Conservation (phyloP, 2,329 filamentous ascomycete species). For the Aspergillus hortae region DNA sequence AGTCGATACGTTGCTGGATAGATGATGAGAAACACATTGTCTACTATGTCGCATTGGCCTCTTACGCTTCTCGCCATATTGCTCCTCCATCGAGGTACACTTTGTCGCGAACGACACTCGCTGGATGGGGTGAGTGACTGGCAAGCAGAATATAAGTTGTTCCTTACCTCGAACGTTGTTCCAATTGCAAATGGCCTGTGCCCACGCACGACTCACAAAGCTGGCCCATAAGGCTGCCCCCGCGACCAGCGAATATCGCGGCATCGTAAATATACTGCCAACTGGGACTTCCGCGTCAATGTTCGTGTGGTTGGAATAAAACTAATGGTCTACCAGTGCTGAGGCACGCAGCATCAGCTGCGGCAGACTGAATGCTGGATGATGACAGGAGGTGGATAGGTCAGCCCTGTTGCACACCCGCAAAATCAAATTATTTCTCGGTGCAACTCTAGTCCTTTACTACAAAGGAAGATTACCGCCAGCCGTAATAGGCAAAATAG, state of each 20-base stretch:
- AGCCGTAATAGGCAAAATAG: neutral
- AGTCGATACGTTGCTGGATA: neutral
- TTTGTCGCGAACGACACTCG: conserved; percentile 57
- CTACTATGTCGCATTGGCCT: neutral
- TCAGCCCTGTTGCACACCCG: too few species aligned
- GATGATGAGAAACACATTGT: too few species aligned
- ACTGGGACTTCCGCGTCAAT: neutral
- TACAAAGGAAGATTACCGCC: neutral
- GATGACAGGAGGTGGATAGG: neutral
- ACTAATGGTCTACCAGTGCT: neutral
- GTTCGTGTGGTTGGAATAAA: neutral
- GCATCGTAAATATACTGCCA: neutral
- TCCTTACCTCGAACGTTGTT: neutral
- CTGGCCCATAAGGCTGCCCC: neutral
- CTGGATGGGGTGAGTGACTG: conserved; percentile 35
- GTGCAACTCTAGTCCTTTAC: too few species aligned
- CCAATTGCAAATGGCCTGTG: neutral
- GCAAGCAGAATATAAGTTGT: neutral
- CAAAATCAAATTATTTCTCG: too few species aligned
- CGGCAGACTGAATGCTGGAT: neutral
- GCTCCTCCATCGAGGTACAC: conserved; percentile 64
- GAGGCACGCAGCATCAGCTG: neutral
- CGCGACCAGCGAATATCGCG: neutral
- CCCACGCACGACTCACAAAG: neutral
- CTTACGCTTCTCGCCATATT: conserved; percentile 50